phyloP scores from a whole-genome alignment of 2,329 filamentous ascomycete species.

The Cytospora leucostoma region DNA sequence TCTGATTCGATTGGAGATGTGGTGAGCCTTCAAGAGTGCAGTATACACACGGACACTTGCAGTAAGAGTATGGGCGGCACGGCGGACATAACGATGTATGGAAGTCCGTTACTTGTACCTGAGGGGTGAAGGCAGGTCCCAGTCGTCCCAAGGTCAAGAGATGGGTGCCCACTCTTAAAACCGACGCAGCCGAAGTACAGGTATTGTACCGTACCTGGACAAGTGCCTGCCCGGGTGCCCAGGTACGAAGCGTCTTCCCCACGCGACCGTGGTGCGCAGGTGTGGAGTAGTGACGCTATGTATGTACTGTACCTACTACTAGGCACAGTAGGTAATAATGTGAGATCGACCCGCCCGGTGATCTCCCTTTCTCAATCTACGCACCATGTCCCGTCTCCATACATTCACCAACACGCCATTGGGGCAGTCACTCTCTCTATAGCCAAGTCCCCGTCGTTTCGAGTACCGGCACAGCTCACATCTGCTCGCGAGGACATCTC shows the following conservation, averaged over 20 bases:
- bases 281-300: not conserved
- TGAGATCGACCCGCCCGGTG: not conserved
- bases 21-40: not conserved
- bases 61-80: no score
- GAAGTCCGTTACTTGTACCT: not conserved
- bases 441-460: not conserved
- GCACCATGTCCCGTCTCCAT: not conserved
- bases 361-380: not conserved
- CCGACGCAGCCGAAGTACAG: not conserved
- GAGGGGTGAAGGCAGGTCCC: not conserved
- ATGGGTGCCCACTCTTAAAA: not conserved
- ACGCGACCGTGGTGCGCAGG: not conserved
- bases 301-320: no score
- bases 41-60: not conserved
- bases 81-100: no score
- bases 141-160: not conserved
- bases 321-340: not conserved
- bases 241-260: not conserved
- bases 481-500: not conserved
- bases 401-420: not conserved
- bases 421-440: not conserved
- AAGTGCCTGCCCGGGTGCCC: not conserved
- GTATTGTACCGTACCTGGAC: not conserved
- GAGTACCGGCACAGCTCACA: not conserved
- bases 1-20: no score